Conservation (phyloP, 2,329 filamentous ascomycete species). For the Beauveria brongniartii region DNA sequence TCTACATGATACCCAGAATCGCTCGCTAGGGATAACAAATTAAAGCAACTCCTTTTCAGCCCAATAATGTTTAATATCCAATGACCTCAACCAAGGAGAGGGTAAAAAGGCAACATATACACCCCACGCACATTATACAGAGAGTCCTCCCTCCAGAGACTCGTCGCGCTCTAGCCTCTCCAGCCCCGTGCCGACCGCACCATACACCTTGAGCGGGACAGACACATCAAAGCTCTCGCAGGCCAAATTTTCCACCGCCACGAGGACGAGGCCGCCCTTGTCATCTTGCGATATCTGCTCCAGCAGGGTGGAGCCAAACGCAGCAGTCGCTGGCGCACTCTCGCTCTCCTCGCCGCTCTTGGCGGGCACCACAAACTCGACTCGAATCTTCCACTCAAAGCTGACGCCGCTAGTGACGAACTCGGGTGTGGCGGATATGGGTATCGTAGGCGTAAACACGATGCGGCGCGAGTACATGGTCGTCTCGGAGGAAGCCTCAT, state of each 20-base stretch:
- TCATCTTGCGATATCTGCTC: slow-evolving; percentile 76
- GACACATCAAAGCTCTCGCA: slow-evolving; percentile 89
- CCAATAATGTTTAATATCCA: slow-evolving; percentile 4
- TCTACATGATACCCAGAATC: not conserved
- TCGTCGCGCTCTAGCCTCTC: slow-evolving; percentile 50
- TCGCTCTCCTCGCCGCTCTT: slow-evolving; percentile 24
- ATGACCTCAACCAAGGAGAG: not conserved
- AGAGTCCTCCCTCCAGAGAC: slow-evolving; percentile 38
- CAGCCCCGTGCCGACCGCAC: slow-evolving; percentile 48
- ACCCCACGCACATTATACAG: slow-evolving; percentile 22
- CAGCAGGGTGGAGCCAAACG: slow-evolving; percentile 44
- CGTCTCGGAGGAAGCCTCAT: slow-evolving; percentile 72
- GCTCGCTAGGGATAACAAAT: not conserved
- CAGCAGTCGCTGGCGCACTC: slow-evolving; percentile 15
- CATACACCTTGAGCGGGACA: slow-evolving; percentile 77
- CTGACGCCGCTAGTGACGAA: slow-evolving; percentile 86
- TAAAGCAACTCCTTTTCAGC: not conserved
- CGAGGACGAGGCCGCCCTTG: slow-evolving; percentile 62
- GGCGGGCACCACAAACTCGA: slow-evolving; percentile 85
- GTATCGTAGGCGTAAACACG: slow-evolving; percentile 77
- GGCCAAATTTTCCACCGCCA: slow-evolving; percentile 67
- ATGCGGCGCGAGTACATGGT: slow-evolving; percentile 72
- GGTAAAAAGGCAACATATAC: not conserved
- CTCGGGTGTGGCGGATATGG: slow-evolving; percentile 74
- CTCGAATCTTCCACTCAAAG: slow-evolving; percentile 78